A percentile compares a stretch with the other conserved stretches of the same genome.
Evolutionary conservation across 2,329 filamentous ascomycete genomes (phyloP).

Genomic region (Xylariales sp.): DNA sequence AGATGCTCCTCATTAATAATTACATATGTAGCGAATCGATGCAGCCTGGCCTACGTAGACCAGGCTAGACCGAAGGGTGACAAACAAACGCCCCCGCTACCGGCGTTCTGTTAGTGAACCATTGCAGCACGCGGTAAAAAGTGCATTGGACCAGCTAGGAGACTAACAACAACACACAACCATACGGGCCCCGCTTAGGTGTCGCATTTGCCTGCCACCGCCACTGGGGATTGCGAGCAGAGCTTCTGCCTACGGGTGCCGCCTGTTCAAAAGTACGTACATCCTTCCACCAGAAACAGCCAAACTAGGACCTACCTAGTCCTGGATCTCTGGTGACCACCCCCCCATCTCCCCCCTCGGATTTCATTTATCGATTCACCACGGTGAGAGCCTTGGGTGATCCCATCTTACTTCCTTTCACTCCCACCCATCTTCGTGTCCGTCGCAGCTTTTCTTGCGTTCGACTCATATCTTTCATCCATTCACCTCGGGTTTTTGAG

Average conservation of each 20-base stretch:
- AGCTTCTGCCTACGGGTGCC: constrained; percentile 2
- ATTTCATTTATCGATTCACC: constrained; percentile 1
- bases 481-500: no score
- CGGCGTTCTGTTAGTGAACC: neutral
- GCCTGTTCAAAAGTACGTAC: neutral
- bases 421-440: neutral
- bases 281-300: neutral
- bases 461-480: no score
- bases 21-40: neutral
- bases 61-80: neutral
- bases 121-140: neutral
- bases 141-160: neutral
- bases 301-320: constrained; percentile 2
- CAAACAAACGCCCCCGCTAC: no score
- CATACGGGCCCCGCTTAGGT: neutral
- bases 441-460: no score
- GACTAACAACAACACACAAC: neutral
- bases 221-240: neutral
- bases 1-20: no score
- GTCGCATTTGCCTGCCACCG: neutral
- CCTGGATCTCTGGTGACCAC: constrained; percentile 4
- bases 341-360: neutral
- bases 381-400: neutral
- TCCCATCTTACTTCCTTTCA: neutral
- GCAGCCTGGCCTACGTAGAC: constrained; percentile 5